phyloP scores from a whole-genome alignment of 148 eudicot genomes.

The Drosera capensis region DNA sequence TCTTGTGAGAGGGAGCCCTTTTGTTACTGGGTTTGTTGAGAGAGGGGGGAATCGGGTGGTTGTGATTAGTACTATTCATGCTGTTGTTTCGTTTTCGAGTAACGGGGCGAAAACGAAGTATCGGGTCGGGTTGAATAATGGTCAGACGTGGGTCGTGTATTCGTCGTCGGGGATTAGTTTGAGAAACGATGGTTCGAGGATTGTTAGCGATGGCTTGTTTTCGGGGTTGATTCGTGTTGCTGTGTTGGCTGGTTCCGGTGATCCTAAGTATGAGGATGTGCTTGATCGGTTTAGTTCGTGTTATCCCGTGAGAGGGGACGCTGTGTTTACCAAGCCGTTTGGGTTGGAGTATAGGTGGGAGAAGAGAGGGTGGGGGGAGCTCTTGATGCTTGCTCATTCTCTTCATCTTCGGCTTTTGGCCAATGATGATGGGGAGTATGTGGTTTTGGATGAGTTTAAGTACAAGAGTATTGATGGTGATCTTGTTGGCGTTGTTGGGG shows the following conservation, averaged over 20 bases:
- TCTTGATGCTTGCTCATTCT: constrained; percentile 85
- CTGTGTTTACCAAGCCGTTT: constrained; percentile 41
- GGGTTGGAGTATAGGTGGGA: constrained; percentile 69
- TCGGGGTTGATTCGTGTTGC: constrained; percentile 61
- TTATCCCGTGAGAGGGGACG: constrained; percentile 63
- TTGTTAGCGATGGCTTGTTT: constrained; percentile 33
- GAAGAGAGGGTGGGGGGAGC: constrained; percentile 69
- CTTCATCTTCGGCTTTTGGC: constrained; percentile 55
- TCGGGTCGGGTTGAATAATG: constrained; percentile 49
- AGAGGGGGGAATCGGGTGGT: constrained; percentile 8
- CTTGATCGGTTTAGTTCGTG: constrained; percentile 67
- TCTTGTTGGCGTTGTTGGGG: constrained; percentile 88
- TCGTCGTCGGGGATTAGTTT: constrained; percentile 45
- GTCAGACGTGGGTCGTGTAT: constrained; percentile 74
- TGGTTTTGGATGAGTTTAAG: constrained; percentile 51
- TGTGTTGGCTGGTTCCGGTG: constrained; percentile 29
- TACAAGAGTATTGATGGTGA: constrained; percentile 92
- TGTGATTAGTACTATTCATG: constrained; percentile 53
- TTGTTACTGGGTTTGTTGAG: constrained; percentile 43
- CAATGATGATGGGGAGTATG: constrained; percentile 14
- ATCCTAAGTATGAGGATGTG: constrained; percentile 22
- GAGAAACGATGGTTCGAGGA: constrained; percentile 30
- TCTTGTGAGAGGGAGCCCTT: constrained; percentile 82
- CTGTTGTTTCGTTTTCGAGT: constrained; percentile 31
- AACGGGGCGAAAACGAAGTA: constrained; percentile 41